Percentiles rank a stretch among this genome's conserved stretches.
Evolutionary conservation across 768 basidiomycete species (phyloP).

Genomic region (Rhodosporidiobolus sp.): DNA sequence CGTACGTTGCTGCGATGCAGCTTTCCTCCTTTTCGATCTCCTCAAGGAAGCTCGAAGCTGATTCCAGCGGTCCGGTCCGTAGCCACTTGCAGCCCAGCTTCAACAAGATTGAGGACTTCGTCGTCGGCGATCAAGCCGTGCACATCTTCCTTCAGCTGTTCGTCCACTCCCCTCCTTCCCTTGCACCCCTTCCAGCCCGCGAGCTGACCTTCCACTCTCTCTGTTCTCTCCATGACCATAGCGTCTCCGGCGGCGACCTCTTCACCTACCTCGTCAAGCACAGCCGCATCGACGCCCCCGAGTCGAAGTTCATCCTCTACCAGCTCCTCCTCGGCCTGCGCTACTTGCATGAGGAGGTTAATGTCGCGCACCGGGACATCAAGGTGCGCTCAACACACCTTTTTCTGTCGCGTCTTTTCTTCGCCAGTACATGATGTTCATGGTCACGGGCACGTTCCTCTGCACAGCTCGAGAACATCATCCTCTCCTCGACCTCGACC

Average conservation of each 20-base stretch:
- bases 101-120: constrained; percentile 31
- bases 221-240: not conserved
- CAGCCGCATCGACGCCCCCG: constrained; percentile 17
- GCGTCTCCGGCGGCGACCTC: constrained; percentile 37
- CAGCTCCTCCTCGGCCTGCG: constrained; percentile 27
- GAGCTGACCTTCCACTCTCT: not conserved
- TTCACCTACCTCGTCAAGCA: constrained; percentile 32
- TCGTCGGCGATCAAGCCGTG: not conserved
- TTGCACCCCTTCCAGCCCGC: not conserved
- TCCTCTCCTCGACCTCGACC: not conserved
- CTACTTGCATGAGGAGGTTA: constrained; percentile 26
- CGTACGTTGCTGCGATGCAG: not conserved
- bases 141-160: constrained; percentile 37
- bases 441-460: no score
- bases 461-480: constrained; percentile 28
- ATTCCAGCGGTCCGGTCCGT: no score
- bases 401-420: not conserved
- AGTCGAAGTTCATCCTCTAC: constrained; percentile 30
- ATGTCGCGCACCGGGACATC: constrained; percentile 28
- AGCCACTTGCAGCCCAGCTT: constrained; percentile 24
- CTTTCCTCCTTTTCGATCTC: not conserved
- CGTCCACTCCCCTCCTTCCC: not conserved
- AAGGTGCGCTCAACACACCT: constrained; percentile 1
- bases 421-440: not conserved
- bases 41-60: no score